Conservation (phyloP, 2,329 filamentous ascomycete species). For the Xylaria multiplex region DNA sequence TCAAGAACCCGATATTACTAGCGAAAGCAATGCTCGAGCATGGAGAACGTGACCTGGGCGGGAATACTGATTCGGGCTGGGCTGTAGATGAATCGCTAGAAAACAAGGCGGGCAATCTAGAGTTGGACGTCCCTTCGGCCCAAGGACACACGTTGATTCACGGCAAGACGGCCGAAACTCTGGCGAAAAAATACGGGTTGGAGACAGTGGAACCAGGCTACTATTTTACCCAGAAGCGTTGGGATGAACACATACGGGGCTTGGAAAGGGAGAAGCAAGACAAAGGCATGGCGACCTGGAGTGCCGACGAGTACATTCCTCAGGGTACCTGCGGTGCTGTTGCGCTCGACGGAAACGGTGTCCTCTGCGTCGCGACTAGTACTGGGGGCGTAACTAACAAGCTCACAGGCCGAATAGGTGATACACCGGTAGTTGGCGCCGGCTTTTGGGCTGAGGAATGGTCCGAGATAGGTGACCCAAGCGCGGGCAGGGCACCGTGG, state of each 20-base stretch:
- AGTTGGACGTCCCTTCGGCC: slow-evolving; percentile 63
- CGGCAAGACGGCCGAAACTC: slow-evolving; percentile 72
- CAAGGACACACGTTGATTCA: slow-evolving; percentile 76
- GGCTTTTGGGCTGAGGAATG: slow-evolving; percentile 94
- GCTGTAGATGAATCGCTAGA: slow-evolving; percentile 41
- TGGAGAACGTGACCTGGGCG: slow-evolving; percentile 68
- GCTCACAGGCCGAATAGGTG: slow-evolving; percentile 82
- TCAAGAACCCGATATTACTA: slow-evolving; percentile 83
- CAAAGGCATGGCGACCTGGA: slow-evolving; percentile 61
- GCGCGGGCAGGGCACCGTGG: slow-evolving; percentile 38
- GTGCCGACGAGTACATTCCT: slow-evolving; percentile 73
- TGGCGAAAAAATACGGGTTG: slow-evolving; percentile 75
- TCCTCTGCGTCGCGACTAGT: slow-evolving; percentile 74
- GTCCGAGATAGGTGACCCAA: slow-evolving; percentile 60
- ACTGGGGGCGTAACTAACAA: slow-evolving; percentile 90
- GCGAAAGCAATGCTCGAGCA: slow-evolving; percentile 76
- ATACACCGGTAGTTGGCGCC: slow-evolving; percentile 84
- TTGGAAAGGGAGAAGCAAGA: slow-evolving; percentile 58
- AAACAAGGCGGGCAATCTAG: slow-evolving; percentile 24
- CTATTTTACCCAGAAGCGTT: slow-evolving; percentile 81
- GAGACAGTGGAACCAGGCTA: slow-evolving; percentile 75
- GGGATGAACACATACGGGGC: slow-evolving; percentile 79
- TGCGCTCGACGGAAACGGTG: slow-evolving; percentile 78
- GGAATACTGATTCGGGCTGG: slow-evolving; percentile 36
- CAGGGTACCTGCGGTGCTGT: slow-evolving; percentile 89